Evolutionary conservation across 192 early-diverging fungal species (phyloP).

Genomic region (Kickxella alabastrina): DNA sequence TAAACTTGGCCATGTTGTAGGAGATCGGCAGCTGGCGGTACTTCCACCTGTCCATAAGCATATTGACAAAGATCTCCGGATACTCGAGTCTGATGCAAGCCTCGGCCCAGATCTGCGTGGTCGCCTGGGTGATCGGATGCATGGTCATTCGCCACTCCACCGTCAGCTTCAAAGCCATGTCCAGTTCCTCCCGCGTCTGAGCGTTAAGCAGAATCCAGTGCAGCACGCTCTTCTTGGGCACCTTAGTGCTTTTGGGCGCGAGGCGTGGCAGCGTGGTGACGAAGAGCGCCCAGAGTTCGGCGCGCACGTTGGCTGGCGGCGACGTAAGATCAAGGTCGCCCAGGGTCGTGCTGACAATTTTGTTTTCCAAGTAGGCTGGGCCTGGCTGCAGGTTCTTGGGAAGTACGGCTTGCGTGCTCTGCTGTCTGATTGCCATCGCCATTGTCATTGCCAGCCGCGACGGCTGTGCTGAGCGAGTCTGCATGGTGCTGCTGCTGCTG

Average conservation of each 20-base stretch:
- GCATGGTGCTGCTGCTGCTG: no score
- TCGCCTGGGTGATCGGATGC: slow-evolving; percentile 39
- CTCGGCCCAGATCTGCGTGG: slow-evolving; percentile 30
- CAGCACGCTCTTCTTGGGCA: slow-evolving; percentile 23
- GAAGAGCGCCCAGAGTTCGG: slow-evolving; percentile 25
- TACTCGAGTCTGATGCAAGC: slow-evolving; percentile 25
- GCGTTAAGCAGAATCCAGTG: slow-evolving; percentile 36
- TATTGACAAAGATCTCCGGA: slow-evolving; percentile 19
- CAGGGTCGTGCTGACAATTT: background rate
- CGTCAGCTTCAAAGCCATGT: slow-evolving; percentile 14
- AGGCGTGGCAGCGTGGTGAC: slow-evolving; percentile 24
- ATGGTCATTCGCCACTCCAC: slow-evolving; percentile 34
- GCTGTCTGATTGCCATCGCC: no score
- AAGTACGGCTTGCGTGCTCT: no score
- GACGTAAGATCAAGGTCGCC: slow-evolving; percentile 9
- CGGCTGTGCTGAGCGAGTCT: no score
- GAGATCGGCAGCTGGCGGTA: slow-evolving; percentile 40
- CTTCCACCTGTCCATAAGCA: slow-evolving; percentile 47
- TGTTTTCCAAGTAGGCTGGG: background rate
- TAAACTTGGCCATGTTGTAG: slow-evolving; percentile 25
- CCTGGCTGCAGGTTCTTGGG: slow-evolving; percentile 26
- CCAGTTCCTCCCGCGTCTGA: slow-evolving; percentile 22
- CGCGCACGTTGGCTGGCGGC: slow-evolving; percentile 14
- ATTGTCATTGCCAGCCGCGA: no score
- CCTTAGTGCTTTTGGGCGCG: slow-evolving; percentile 1